These are phyloP conservation scores for Kregervanrija delftensis DNA, from an alignment of 805 yeast species.

Conservation along the genomic window DNA sequence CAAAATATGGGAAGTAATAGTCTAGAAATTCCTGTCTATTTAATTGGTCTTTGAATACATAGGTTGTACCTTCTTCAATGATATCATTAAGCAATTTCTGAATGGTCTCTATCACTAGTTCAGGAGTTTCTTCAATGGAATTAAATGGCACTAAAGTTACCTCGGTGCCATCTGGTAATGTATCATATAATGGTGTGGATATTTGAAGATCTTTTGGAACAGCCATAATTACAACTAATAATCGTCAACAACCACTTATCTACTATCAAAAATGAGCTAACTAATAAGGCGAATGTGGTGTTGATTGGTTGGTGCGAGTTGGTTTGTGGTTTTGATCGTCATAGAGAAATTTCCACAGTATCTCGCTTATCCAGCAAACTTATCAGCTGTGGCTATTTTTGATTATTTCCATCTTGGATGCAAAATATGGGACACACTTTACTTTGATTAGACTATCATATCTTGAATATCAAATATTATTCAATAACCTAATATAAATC, in stretches of 20 bases:
- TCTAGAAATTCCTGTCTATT: constrained; percentile 44
- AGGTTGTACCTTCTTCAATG: constrained; percentile 67
- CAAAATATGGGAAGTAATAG: constrained; percentile 64
- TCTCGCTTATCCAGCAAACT: neutral
- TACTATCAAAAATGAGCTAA: neutral
- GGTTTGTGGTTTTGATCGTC: neutral
- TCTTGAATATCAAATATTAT: no score
- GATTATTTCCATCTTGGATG: no score
- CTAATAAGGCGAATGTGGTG: no score
- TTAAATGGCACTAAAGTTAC: constrained; percentile 59
- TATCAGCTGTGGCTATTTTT: no score
- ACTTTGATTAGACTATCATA: no score
- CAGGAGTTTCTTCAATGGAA: constrained; percentile 42
- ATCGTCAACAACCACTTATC: neutral
- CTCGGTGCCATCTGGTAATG: constrained; percentile 20
- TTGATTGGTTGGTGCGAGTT: no score
- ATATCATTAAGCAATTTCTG: constrained; percentile 53
- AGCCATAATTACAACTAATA: constrained; percentile 1
- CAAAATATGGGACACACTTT: no score
- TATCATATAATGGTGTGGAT: constrained; percentile 9
- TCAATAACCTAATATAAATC: no score
- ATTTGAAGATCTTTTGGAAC: constrained; percentile 7
- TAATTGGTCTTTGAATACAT: constrained; percentile 48
- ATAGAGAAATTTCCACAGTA: neutral
- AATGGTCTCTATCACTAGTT: constrained; percentile 38